Percentiles rank a stretch among this genome's conserved stretches.
phyloP scores from a whole-genome alignment of 1,139 yeast species.

The Yamadazyma atmosphaerica region DNA sequence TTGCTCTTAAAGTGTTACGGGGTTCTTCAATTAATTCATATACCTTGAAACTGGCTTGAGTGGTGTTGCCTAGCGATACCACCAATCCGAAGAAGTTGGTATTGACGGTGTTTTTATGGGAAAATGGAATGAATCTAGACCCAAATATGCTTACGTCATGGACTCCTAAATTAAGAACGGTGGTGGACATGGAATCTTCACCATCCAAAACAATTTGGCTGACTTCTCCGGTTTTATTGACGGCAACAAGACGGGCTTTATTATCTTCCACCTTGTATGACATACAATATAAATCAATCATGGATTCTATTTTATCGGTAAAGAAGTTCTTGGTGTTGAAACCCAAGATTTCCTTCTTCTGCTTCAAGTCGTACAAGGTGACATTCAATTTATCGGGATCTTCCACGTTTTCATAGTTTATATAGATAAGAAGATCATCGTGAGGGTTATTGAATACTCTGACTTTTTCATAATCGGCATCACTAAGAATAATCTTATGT shows the following conservation, averaged over 20 bases:
- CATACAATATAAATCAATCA: constrained; percentile 13
- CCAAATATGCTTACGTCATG: constrained; percentile 8
- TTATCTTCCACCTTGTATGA: constrained; percentile 7
- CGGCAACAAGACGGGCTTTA: constrained; percentile 10
- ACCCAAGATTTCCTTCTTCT: constrained; percentile 1
- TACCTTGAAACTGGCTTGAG: constrained; percentile 16
- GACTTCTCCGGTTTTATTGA: constrained; percentile 14
- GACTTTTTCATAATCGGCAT: constrained; percentile 1
- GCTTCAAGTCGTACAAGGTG: constrained; percentile 6
- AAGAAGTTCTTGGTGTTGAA: constrained; percentile 3
- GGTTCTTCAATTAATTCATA: constrained; percentile 15
- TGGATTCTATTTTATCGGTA: constrained; percentile 7
- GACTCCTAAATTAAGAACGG: constrained; percentile 9
- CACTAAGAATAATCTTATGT: background rate
- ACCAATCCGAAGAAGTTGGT: constrained; percentile 19
- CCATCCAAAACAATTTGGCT: constrained; percentile 13
- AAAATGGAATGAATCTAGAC: constrained; percentile 18
- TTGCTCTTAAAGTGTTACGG: constrained; percentile 10
- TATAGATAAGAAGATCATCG: constrained; percentile 7
- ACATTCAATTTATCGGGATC: constrained; percentile 5
- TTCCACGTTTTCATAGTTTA: constrained; percentile 7
- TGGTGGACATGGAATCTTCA: constrained; percentile 14
- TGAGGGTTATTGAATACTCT: constrained; percentile 11
- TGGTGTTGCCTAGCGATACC: constrained; percentile 4
- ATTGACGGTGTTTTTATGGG: constrained; percentile 10